Percentiles rank a stretch among this genome's conserved stretches.
Conservation (phyloP, 164 flowering plant genomes). For the Houttuynia cordata region DNA sequence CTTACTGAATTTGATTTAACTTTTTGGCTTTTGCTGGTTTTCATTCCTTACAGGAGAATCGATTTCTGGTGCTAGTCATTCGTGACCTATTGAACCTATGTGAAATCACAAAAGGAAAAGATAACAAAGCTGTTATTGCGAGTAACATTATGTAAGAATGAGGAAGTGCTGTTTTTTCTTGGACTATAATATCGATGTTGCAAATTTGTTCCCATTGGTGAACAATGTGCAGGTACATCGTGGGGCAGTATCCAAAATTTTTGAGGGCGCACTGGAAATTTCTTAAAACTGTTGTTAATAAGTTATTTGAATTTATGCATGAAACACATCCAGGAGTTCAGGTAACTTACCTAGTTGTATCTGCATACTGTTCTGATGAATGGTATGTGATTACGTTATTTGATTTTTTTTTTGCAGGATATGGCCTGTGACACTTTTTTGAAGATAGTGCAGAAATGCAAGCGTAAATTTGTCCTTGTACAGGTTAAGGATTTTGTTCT, state of each 20-base stretch:
- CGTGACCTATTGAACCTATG: conserved; percentile 91
- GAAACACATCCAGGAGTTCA: conserved; percentile 99
- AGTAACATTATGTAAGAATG: conserved; percentile 92
- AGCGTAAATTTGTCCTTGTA: conserved; percentile 84
- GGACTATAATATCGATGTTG: neutral
- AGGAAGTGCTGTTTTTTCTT: neutral
- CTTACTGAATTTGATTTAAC: no score
- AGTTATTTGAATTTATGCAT: conserved; percentile 98
- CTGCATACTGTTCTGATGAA: neutral
- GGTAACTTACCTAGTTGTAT: conserved; percentile 25
- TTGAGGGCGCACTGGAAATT: conserved; percentile 99
- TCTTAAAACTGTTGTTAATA: conserved; percentile 95
- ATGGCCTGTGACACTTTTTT: conserved; percentile 99
- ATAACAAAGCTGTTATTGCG: conserved; percentile 98
- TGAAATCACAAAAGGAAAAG: conserved; percentile 95
- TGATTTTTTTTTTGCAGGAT: conserved; percentile 45
- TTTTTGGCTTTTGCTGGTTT: neutral
- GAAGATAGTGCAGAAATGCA: conserved; percentile 99
- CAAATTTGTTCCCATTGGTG: conserved; percentile 2
- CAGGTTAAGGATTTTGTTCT: conserved; percentile 39
- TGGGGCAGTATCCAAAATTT: conserved; percentile 94
- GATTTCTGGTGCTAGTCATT: conserved; percentile 96
- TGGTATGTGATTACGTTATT: neutral
- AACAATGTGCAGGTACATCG: conserved; percentile 73
- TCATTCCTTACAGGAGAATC: conserved; percentile 58